Evolutionary conservation across 495 filamentous ascomycete species (phyloP), one percentile per base, ranked within the genome.

Genomic region (Gamarada debralockiae): DNA sequence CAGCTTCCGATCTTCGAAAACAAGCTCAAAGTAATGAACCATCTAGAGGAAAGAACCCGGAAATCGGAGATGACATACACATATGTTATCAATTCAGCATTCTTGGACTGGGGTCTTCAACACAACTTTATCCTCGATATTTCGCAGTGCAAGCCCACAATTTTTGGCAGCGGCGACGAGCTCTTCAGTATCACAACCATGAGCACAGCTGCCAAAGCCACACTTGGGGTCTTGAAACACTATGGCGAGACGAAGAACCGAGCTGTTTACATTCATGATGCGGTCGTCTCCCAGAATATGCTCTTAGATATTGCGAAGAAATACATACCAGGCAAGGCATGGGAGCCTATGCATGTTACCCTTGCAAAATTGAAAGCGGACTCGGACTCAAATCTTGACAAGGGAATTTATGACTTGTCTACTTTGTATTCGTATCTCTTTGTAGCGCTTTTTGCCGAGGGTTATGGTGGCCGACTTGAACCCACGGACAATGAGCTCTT

Each of bases 221-320:
- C n/a, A 8, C 8, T 34, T n/a, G 31, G 31, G 8, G 31, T 34
- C 31, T 34, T 34, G 31, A 8, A 8, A 34, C 31, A 34, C 31
- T n/a, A 8, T 8, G 31, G 8, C 8, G 62, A 71, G 29, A 80
- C 79, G 7, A 68, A 68, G 55, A 80, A 81, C 53, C 64, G 65
- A 0, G 33, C 42, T 12, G 60, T 82, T 6, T 69, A 66, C 53
- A 53, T 79, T 7, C 54, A 71, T 1, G 64, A 72, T 13, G 58
- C 64, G 3, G 47, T 48, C 0, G 60, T 68, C 14, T 72, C 67
- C 3, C 70, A 72, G 61, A 70, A 69, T 2, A 36, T 75, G 46
- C 56, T 81, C 3, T 43, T 70, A 0, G 58, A 51, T 2, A 50
- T 68, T 3, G 61, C 67, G 2, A 68, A 71, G 41, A 73, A 73